A percentile compares a stretch with the other conserved stretches of the same genome.
Conservation (phyloP, 2,329 filamentous ascomycete genomes). For the Calonectria multiphialidica region DNA sequence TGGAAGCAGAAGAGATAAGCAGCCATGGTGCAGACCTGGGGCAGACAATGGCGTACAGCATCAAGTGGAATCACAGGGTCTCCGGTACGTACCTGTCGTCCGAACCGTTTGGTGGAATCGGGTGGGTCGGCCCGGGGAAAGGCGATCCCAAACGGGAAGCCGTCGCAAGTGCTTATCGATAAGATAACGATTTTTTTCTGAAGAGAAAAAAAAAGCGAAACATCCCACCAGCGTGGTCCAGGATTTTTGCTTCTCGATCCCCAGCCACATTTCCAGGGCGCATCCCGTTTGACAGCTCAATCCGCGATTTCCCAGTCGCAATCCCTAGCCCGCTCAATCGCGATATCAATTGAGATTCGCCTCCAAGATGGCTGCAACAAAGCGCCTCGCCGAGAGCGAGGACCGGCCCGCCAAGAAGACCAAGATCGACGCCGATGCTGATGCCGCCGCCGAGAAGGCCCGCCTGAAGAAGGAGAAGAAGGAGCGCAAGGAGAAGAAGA, state of each 20-base stretch:
- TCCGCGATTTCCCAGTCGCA: slow-evolving; percentile 20
- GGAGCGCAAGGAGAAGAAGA: slow-evolving; percentile 56
- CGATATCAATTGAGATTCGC: slow-evolving; percentile 2
- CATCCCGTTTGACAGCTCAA: slow-evolving; percentile 12
- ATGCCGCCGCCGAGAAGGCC: slow-evolving; percentile 45
- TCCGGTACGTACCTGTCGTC: not conserved
- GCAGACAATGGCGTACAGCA: not conserved
- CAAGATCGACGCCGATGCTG: slow-evolving; percentile 48
- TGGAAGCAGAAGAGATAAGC: not conserved
- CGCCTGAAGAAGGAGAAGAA: slow-evolving; percentile 56
- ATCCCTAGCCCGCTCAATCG: not conserved
- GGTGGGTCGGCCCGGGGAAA: slow-evolving; percentile 8
- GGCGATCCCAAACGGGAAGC: not conserved
- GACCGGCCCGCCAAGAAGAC: slow-evolving; percentile 55
- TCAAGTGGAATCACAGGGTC: not conserved
- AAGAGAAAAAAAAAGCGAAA: slow-evolving; percentile 5
- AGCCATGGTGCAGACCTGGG: no score
- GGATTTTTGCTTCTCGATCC: slow-evolving; percentile 26
- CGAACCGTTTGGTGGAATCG: not conserved
- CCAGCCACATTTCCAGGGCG: slow-evolving; percentile 32
- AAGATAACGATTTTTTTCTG: slow-evolving; percentile 44
- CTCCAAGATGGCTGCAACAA: slow-evolving; percentile 54
- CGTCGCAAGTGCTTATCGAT: slow-evolving; percentile 45
- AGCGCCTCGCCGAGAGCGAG: slow-evolving; percentile 54
- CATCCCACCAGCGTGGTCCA: slow-evolving; percentile 39